Evolutionary conservation across 2,329 filamentous ascomycete genomes (phyloP).

Genomic region (Aspergillus versicolor): DNA sequence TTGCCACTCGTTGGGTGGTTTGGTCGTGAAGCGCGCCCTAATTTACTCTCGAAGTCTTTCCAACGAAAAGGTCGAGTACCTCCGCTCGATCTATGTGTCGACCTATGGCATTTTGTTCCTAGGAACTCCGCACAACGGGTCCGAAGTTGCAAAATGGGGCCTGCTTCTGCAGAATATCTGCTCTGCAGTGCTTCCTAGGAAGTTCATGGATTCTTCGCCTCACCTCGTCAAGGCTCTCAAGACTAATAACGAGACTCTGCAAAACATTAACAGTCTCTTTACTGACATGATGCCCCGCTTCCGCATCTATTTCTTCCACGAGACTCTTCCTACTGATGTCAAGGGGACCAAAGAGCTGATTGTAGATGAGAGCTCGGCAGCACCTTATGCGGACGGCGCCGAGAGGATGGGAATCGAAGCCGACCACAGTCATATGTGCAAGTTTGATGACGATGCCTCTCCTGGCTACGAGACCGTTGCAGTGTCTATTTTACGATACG

Average conservation of each 20-base stretch:
- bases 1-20: constrained; percentile 71
- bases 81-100: constrained; percentile 69
- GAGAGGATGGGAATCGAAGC: constrained; percentile 74
- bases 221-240: constrained; percentile 70
- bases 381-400: constrained; percentile 67
- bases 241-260: constrained; percentile 70
- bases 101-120: constrained; percentile 76
- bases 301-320: constrained; percentile 73
- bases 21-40: constrained; percentile 69
- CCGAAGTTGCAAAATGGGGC: constrained; percentile 68
- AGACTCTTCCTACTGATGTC: constrained; percentile 69
- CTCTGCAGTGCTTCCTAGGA: constrained; percentile 62
- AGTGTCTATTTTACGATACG: constrained; percentile 48
- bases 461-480: constrained; percentile 63
- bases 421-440: constrained; percentile 71
- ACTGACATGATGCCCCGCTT: constrained; percentile 69
- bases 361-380: constrained; percentile 69
- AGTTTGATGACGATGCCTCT: constrained; percentile 63
- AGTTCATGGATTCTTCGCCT: constrained; percentile 65
- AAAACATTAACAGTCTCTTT: constrained; percentile 73
- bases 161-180: constrained; percentile 67
- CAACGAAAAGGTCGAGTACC: constrained; percentile 60
- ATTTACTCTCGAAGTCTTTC: constrained; percentile 65
- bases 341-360: constrained; percentile 63
- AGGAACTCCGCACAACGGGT: constrained; percentile 72